Evolutionary conservation across 2,329 filamentous ascomycete genomes (phyloP).

Genomic region (Colletotrichum spaethianum): DNA sequence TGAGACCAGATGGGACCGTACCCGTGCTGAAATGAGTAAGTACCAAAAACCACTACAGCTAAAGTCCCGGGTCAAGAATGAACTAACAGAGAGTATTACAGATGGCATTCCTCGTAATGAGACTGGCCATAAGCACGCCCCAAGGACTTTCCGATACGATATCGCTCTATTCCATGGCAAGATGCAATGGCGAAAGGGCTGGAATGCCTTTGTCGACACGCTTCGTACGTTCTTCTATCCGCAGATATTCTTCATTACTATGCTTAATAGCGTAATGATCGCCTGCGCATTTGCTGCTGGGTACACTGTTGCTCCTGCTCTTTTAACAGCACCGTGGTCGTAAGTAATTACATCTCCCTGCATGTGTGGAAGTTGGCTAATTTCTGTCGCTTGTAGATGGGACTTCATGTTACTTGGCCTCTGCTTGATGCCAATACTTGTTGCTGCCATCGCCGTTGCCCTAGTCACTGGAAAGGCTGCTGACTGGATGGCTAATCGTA

Average conservation of each 20-base stretch:
- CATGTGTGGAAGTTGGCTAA: neutral
- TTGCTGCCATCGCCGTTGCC: constrained; percentile 51
- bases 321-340: constrained; percentile 32
- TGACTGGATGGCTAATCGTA: constrained; percentile 47
- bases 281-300: constrained; percentile 47
- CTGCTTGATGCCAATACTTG: constrained; percentile 45
- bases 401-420: constrained; percentile 48
- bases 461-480: constrained; percentile 49
- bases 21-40: constrained; percentile 48
- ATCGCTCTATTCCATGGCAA: constrained; percentile 50
- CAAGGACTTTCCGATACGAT: constrained; percentile 49
- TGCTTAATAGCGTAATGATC: constrained; percentile 50
- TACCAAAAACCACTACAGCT: too few relatives aligned
- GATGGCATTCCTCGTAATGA: constrained; percentile 43
- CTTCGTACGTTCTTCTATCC: constrained; percentile 52
- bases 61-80: accelerated
- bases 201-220: constrained; percentile 46
- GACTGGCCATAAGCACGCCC: constrained; percentile 7
- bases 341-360: neutral
- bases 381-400: constrained; percentile 40
- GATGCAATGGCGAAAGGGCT: constrained; percentile 46
- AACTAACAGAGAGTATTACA: neutral
- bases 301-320: constrained; percentile 42
- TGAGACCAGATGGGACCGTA: constrained; percentile 52
- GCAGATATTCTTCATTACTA: constrained; percentile 50